Evolutionary conservation across 176 grass and related monocot genomes (phyloP).

Genomic region (Phragmites australis): DNA sequence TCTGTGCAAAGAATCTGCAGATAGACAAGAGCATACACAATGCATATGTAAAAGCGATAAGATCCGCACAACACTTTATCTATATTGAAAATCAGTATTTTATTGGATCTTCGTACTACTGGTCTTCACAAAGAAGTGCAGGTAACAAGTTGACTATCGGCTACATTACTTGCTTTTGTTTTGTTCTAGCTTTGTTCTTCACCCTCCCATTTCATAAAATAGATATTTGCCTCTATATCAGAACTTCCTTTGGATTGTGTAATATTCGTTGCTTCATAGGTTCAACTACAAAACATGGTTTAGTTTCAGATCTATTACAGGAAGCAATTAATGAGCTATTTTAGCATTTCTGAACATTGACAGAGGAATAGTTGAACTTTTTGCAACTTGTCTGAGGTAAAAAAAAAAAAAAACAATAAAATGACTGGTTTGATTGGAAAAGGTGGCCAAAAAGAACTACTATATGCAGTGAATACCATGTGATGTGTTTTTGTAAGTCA

Average conservation of each 20-base stretch:
- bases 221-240: neutral
- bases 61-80: conserved; percentile 84
- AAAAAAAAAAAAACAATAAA: neutral
- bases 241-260: conserved; percentile 3
- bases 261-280: neutral
- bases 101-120: conserved; percentile 85
- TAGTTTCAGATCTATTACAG: neutral
- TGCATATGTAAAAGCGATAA: conserved; percentile 88
- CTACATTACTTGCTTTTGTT: neutral
- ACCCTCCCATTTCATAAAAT: neutral
- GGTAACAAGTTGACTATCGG: conserved; percentile 48
- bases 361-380: neutral
- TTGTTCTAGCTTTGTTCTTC: neutral
- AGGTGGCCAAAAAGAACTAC: neutral
- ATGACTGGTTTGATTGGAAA: conserved; percentile 14
- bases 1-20: conserved; percentile 85
- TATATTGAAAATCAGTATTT: conserved; percentile 99
- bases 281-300: neutral
- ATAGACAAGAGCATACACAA: conserved; percentile 96
- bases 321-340: neutral
- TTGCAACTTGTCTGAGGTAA: neutral
- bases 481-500: conserved; percentile 9
- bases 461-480: neutral
- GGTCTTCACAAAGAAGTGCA: conserved; percentile 83
- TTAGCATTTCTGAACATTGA: conserved; percentile 10